A percentile compares a stretch with the other conserved stretches of the same genome.
phyloP scores from a whole-genome alignment of 2,329 filamentous ascomycete species.

The Mollisia scopiformis region DNA sequence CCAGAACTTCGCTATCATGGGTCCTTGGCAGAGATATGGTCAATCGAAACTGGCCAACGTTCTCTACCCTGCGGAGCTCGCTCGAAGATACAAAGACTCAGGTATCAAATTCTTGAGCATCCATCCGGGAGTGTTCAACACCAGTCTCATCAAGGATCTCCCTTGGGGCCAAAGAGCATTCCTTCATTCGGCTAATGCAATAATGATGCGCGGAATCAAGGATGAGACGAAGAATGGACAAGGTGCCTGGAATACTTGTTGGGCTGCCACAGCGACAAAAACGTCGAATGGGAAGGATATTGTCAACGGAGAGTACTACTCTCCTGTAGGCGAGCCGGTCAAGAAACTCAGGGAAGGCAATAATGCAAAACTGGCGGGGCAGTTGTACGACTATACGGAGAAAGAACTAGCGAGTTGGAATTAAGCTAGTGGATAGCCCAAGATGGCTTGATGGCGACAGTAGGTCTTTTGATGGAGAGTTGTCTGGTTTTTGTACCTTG shows the following conservation, averaged over 20 bases:
- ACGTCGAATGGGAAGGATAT: constrained; percentile 18
- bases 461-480: too few species aligned
- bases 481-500: too few species aligned
- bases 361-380: constrained; percentile 31
- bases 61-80: constrained; percentile 45
- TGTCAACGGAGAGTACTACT: constrained; percentile 40
- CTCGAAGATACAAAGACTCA: constrained; percentile 38
- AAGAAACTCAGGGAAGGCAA: constrained; percentile 24
- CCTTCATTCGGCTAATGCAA: constrained; percentile 7
- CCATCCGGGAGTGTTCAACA: constrained; percentile 44
- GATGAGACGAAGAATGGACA: constrained; percentile 23
- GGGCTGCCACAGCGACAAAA: constrained; percentile 36
- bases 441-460: neutral
- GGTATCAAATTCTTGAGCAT: constrained; percentile 41
- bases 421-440: neutral
- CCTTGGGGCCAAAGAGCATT: neutral
- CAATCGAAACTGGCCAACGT: constrained; percentile 53
- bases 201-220: constrained; percentile 2
- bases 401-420: constrained; percentile 8
- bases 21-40: constrained; percentile 43
- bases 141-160: constrained; percentile 10
- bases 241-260: constrained; percentile 45
- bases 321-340: constrained; percentile 36
- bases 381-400: constrained; percentile 29
- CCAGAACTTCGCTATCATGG: constrained; percentile 19